phyloP scores from a whole-genome alignment of 306 rosid species.

The Lagenaria siceraria region DNA sequence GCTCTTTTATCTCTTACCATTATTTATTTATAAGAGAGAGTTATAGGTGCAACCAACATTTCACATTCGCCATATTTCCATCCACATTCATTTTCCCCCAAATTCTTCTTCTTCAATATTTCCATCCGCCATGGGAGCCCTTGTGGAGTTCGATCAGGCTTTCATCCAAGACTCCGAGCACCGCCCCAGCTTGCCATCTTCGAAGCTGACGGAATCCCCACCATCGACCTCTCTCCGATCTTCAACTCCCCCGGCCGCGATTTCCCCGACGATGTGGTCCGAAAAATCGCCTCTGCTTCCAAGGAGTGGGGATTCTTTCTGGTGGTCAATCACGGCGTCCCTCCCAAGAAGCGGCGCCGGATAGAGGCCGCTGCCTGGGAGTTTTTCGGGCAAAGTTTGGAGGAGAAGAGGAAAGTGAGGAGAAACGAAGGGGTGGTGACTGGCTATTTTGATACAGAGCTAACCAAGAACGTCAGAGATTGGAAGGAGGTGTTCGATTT shows the following conservation, averaged over 20 bases:
- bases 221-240: conserved; percentile 19
- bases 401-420: conserved; percentile 42
- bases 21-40: no score
- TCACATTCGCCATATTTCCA: no score
- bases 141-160: conserved; percentile 14
- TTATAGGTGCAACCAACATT: not conserved
- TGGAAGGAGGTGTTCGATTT: conserved; percentile 73
- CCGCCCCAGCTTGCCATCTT: conserved; percentile 28
- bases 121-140: conserved; percentile 24
- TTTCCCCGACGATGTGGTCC: conserved; percentile 15
- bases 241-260: not conserved
- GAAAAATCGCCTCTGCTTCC: conserved; percentile 38
- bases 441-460: conserved; percentile 52
- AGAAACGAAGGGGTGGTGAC: conserved; percentile 10
- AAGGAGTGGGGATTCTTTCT: conserved; percentile 66
- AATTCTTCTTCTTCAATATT: not conserved
- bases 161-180: conserved; percentile 51
- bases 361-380: conserved; percentile 17
- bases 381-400: conserved; percentile 45
- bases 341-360: conserved; percentile 15
- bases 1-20: no score
- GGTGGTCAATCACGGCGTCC: conserved; percentile 53
- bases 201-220: conserved; percentile 39
- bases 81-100: not conserved
- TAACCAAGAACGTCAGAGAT: conserved; percentile 63